These are phyloP conservation scores for Biancaea sappan DNA, from an alignment of 306 rosid species.

Conservation along the genomic window DNA sequence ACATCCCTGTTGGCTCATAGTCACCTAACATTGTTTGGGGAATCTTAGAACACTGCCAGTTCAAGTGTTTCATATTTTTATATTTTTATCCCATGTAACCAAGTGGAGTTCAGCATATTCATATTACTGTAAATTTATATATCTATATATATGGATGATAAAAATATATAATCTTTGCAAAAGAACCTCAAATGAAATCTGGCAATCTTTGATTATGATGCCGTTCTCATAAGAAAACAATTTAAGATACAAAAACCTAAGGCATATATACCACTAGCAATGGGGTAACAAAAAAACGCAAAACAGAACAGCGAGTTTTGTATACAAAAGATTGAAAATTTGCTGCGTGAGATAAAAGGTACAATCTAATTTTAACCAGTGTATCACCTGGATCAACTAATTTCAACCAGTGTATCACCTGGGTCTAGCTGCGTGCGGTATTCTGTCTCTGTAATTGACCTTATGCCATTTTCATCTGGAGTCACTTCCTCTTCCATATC, in stretches of 20 bases:
- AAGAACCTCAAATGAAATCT: constrained; percentile 2
- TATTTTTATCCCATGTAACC: neutral
- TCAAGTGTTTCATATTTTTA: neutral
- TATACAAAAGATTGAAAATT: constrained; percentile 37
- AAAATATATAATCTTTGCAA: constrained; percentile 6
- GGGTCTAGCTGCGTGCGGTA: constrained; percentile 63
- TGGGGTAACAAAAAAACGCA: constrained; percentile 15
- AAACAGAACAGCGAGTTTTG: constrained; percentile 36
- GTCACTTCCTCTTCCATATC: constrained; percentile 53
- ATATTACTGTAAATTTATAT: neutral
- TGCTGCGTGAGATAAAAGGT: constrained; percentile 24
- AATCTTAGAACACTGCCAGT: neutral
- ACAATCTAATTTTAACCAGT: constrained; percentile 28
- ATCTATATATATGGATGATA: neutral
- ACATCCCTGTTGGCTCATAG: neutral
- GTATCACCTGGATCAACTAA: constrained; percentile 46
- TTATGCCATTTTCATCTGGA: constrained; percentile 75
- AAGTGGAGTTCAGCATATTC: neutral
- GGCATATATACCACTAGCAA: constrained; percentile 37
- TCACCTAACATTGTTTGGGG: neutral
- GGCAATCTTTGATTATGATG: constrained; percentile 22
- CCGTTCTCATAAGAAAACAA: constrained; percentile 43
- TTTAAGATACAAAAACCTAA: constrained; percentile 36
- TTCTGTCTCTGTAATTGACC: constrained; percentile 64
- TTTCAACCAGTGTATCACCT: constrained; percentile 31